Conservation (phyloP, 164 flowering plant species). For the Magnolia sinica region DNA sequence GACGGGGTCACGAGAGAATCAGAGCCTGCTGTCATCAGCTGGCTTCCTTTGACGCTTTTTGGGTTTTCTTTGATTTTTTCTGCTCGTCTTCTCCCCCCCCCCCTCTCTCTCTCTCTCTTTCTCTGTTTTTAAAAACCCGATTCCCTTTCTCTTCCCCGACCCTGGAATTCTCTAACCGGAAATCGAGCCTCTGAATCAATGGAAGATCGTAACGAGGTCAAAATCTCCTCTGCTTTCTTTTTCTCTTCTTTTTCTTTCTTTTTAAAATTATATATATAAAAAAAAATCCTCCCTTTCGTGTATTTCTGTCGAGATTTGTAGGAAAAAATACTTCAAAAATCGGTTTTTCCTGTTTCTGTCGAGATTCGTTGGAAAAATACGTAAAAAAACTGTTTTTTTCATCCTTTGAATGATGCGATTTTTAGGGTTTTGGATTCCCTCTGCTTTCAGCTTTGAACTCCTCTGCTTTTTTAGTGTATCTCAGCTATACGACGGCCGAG, state of each 20-base stretch:
- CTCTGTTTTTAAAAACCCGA: not conserved
- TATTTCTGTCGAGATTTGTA: not conserved
- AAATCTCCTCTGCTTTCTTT: not conserved
- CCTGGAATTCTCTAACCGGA: not conserved
- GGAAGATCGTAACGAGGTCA: conserved; percentile 23
- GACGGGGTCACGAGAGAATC: not conserved
- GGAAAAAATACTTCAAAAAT: not conserved
- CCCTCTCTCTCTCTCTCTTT: not conserved
- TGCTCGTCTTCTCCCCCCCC: too few relatives aligned
- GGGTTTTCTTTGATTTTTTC: too few relatives aligned
- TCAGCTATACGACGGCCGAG: too few relatives aligned
- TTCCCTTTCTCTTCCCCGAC: not conserved
- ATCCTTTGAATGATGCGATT: too few relatives aligned
- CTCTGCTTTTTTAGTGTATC: too few relatives aligned
- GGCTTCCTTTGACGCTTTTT: not conserved
- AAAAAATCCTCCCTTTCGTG: too few relatives aligned
- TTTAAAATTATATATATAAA: too few relatives aligned
- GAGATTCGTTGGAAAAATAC: too few relatives aligned
- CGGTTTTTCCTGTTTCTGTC: not conserved
- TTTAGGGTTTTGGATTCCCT: too few relatives aligned
- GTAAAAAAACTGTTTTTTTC: too few relatives aligned
- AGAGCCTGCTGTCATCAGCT: not conserved
- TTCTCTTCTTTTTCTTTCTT: not conserved
- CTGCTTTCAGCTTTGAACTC: too few relatives aligned
- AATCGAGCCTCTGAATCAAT: conserved; percentile 9